Evolutionary conservation across 768 basidiomycete species (phyloP), one percentile per base, ranked within the genome.

Genomic region (Lactarius trivialis): DNA sequence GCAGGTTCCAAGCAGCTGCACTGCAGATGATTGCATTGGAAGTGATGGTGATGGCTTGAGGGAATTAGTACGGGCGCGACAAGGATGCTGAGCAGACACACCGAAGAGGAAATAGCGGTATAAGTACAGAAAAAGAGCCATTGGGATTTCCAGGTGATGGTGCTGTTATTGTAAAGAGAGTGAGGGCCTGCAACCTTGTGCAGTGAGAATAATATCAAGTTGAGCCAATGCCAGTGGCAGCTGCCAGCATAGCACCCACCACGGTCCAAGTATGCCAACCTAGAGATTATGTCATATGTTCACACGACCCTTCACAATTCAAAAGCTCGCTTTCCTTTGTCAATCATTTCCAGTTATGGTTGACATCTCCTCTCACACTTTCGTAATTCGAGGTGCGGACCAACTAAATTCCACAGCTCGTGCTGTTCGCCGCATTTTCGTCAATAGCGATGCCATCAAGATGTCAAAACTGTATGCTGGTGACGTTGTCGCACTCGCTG

Each of bases 381-480:
- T 67, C 61, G 36, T 55, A 32, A 28, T 60, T 7, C 24, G 39
- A 17, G 7, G 45, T 15, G 55, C 65, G 9, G 55, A 58, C 33
- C 28, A 55, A 2, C 12, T 5, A 11, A 37, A 53, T 3, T 32
- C 60, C 33, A 60, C 17, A 36, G 65, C 51, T 5, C 86, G 86
- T 68, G 79, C 82, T 58, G 77, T 79, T 33, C 80, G 84, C 68
- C 86, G 87, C 68, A 72, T 92, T 71, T 73, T 84, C 70, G 71
- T 90, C 66, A 83, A 86, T 70, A 73, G 80, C 58, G 86, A 89
- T 53, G 70, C 77, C 48, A 70, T 91, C 56, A 89, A 86, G 71
- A 69, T 76, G 28, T 71, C 80, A 34, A 89, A 82, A 73, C 69
- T 87, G 9, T 81, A 76, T 58, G 86, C 89, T 39, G 88, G 88